These are phyloP conservation scores for Eucalyptus regnans DNA, from an alignment of 345 rosid species.

Conservation along the genomic window DNA sequence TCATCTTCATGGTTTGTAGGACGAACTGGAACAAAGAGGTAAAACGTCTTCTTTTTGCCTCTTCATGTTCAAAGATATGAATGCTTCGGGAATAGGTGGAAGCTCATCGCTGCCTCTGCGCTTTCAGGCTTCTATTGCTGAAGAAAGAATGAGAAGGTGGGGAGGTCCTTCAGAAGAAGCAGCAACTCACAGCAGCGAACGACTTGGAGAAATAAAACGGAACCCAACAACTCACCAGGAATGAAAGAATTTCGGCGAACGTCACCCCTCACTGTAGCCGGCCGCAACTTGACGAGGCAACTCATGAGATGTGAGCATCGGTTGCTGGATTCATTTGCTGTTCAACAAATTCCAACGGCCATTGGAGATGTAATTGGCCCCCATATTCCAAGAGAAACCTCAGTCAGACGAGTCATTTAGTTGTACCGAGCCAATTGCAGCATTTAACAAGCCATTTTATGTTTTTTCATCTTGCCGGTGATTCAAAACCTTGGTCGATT, in stretches of 20 bases:
- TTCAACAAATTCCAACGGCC: background rate
- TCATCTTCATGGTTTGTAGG: constrained; percentile 44
- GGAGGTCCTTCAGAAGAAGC: constrained; percentile 21
- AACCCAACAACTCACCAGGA: too few species aligned
- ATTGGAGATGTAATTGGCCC: background rate
- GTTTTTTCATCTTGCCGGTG: background rate
- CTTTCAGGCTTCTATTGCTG: constrained; percentile 58
- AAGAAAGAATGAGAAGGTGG: constrained; percentile 55
- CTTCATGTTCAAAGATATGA: too few species aligned
- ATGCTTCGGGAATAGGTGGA: background rate
- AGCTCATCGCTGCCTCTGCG: background rate
- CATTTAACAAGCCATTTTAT: background rate
- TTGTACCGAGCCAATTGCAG: background rate
- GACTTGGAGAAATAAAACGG: background rate
- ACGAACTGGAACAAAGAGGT: constrained; percentile 71
- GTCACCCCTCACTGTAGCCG: too few species aligned
- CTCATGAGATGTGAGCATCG: background rate
- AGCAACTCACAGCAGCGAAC: background rate
- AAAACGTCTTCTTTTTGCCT: background rate
- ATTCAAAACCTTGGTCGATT: background rate
- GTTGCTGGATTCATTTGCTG: background rate
- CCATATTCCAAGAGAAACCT: background rate
- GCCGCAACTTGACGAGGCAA: background rate
- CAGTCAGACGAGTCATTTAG: background rate
- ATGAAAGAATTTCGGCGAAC: background rate